phyloP scores from a whole-genome alignment of 208 protist species.

The Giardia duodenalis region DNA sequence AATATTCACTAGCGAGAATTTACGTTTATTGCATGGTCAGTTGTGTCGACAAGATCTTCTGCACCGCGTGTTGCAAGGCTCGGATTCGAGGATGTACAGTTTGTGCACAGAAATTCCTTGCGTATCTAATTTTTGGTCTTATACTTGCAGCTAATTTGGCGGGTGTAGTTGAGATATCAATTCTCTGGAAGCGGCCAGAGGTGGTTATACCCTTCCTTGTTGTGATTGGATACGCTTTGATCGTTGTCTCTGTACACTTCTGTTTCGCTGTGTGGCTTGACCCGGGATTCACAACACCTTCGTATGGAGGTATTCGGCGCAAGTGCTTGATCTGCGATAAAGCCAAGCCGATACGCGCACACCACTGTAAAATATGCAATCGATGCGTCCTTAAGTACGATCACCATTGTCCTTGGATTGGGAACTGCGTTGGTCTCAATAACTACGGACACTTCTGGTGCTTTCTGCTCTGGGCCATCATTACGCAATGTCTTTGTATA shows the following conservation, averaged over 20 bases:
- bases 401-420: slow-evolving; percentile 44
- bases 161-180: neutral
- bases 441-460: slow-evolving; percentile 34
- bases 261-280: neutral
- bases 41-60: neutral
- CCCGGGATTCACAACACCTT: neutral
- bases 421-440: slow-evolving; percentile 28
- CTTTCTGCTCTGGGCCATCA: neutral
- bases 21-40: neutral
- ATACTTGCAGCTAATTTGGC: neutral
- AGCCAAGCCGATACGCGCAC: neutral
- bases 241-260: neutral
- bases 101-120: neutral
- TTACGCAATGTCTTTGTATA: neutral
- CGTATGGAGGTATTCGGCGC: neutral
- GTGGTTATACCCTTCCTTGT: neutral
- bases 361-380: slow-evolving; percentile 30
- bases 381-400: slow-evolving; percentile 30
- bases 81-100: neutral
- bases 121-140: neutral
- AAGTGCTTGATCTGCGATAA: neutral
- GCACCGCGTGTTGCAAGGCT: neutral
- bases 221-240: neutral
- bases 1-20: too few species aligned
- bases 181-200: neutral